Conservation (phyloP, 176 grass and related monocot genomes). For the Poa annua region DNA sequence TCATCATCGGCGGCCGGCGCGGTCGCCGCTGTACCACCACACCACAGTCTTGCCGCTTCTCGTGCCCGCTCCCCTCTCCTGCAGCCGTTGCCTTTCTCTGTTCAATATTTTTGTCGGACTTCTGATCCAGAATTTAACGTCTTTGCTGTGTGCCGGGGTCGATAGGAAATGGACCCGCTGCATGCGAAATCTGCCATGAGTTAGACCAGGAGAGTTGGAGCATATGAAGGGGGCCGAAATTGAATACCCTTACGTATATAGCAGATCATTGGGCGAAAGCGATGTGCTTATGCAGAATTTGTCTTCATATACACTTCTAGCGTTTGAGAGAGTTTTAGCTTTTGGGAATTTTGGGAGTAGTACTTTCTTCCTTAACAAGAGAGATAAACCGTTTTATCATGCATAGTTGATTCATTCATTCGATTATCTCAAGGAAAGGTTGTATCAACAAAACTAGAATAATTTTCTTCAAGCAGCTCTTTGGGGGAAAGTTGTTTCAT, state of each 20-base stretch:
- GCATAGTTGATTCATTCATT: background rate
- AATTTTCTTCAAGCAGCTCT: background rate
- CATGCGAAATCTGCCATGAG: slow-evolving; percentile 15
- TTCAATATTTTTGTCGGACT: background rate
- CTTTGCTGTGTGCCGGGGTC: background rate
- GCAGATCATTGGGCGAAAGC: slow-evolving; percentile 45
- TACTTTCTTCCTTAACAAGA: background rate
- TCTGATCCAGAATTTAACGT: background rate
- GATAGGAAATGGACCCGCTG: slow-evolving; percentile 15
- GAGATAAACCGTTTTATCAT: background rate
- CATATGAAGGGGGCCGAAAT: background rate
- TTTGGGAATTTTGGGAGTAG: slow-evolving; percentile 21
- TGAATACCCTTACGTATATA: slow-evolving; percentile 31
- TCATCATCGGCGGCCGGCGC: background rate
- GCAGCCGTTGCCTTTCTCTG: background rate
- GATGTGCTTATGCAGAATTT: slow-evolving; percentile 40
- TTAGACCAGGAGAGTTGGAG: slow-evolving; percentile 26
- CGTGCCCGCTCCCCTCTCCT: background rate
- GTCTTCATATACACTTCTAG: slow-evolving; percentile 33
- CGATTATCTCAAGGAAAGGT: background rate
- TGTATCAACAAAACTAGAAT: background rate
- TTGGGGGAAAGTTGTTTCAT: slow-evolving; percentile 22
- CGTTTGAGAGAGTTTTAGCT: background rate
- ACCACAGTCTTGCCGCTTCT: background rate
- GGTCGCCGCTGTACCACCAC: background rate